Percentiles rank a stretch among this genome's conserved stretches.
Conservation (phyloP, 176 grass and related monocot genomes). For the Bonia amplexicaulis region DNA sequence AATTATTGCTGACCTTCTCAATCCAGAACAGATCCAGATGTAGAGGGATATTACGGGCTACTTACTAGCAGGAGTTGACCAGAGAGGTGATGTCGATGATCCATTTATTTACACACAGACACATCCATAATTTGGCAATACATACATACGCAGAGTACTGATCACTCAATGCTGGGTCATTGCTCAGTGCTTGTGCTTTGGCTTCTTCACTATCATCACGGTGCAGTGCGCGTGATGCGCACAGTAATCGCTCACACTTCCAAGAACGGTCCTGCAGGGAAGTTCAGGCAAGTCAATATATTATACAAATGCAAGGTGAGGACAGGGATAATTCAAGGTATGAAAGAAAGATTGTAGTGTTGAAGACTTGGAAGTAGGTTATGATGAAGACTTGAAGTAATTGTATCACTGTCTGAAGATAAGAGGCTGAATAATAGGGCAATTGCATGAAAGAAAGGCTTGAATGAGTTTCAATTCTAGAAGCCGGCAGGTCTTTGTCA, state of each 20-base stretch:
- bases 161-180: background rate
- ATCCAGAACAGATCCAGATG: background rate
- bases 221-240: conserved; percentile 85
- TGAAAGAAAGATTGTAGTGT: too few species aligned
- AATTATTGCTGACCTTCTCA: background rate
- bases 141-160: background rate
- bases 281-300: background rate
- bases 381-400: background rate
- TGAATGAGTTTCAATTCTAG: background rate
- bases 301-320: background rate
- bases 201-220: conserved; percentile 92
- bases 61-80: background rate
- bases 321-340: background rate
- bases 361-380: too few species aligned
- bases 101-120: conserved; percentile 26
- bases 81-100: background rate
- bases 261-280: conserved; percentile 61
- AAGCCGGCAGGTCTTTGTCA: background rate
- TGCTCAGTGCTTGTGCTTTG: conserved; percentile 54
- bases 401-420: background rate
- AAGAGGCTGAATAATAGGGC: background rate
- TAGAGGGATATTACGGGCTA: background rate
- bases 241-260: conserved; percentile 88
- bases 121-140: background rate
- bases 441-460: background rate